Percentiles rank a stretch among this genome's conserved stretches.
These are phyloP conservation scores for Fusarium foetens DNA, from an alignment of 2,329 filamentous ascomycete genomes.

Conservation along the genomic window DNA sequence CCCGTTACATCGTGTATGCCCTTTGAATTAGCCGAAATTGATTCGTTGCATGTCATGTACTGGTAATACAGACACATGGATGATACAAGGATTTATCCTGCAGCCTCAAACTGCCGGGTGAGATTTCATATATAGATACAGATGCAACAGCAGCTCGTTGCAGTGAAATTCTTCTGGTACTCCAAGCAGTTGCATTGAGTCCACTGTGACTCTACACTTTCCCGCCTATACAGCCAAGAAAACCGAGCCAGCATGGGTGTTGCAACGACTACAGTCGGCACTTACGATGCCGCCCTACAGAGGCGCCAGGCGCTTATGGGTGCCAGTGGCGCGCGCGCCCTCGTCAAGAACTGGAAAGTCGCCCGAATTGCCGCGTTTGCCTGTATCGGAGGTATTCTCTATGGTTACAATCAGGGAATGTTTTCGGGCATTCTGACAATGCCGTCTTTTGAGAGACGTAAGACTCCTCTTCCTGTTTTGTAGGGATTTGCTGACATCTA, in stretches of 20 bases:
- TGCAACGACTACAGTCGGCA: slow-evolving; percentile 15
- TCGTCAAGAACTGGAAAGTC: slow-evolving; percentile 69
- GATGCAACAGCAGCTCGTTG: background rate
- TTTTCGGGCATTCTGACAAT: slow-evolving; percentile 70
- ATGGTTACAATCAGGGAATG: slow-evolving; percentile 78
- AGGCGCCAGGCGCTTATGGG: slow-evolving; percentile 66
- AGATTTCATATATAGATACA: slow-evolving; percentile 3
- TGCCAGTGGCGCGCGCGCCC: slow-evolving; percentile 59
- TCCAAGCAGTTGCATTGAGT: background rate
- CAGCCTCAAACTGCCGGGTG: background rate
- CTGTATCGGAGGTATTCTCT: slow-evolving; percentile 69
- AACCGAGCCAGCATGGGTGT: slow-evolving; percentile 17
- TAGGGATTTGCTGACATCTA: background rate
- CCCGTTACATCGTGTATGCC: background rate
- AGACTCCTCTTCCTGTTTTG: slow-evolving; percentile 33
- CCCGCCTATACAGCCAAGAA: background rate
- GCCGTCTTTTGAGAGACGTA: slow-evolving; percentile 63
- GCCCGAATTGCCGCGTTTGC: slow-evolving; percentile 70
- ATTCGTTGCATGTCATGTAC: background rate
- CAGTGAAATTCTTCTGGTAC: background rate
- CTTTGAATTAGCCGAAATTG: slow-evolving; percentile 13
- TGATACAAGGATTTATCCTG: slow-evolving; percentile 13
- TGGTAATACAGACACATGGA: background rate
- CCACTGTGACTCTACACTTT: background rate
- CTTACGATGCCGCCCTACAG: slow-evolving; percentile 63